Conservation (phyloP, 768 basidiomycete species). For the Tricholoma terreum region DNA sequence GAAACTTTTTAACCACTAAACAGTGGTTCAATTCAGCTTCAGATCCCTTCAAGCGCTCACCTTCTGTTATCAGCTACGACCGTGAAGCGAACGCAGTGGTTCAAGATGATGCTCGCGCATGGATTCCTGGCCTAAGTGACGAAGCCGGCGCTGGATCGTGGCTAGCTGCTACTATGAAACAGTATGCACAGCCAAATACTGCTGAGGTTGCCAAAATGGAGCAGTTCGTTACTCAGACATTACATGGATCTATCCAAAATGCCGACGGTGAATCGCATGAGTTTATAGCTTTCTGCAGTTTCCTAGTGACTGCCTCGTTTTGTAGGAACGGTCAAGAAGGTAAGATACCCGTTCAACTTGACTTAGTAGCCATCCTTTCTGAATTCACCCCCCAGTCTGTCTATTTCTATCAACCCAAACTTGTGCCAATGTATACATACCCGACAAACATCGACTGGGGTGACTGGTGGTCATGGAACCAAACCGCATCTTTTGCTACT, state of each 20-base stretch:
- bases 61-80: constrained; percentile 54
- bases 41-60: constrained; percentile 53
- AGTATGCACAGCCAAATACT: constrained; percentile 51
- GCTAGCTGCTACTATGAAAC: constrained; percentile 55
- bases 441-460: constrained; percentile 47
- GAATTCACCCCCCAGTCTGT: constrained; percentile 33
- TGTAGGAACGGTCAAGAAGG: constrained; percentile 52
- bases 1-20: constrained; percentile 50
- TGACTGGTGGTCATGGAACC: constrained; percentile 59
- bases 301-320: neutral
- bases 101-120: constrained; percentile 49
- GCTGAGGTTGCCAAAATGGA: constrained; percentile 54
- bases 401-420: constrained; percentile 48
- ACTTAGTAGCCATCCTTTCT: neutral
- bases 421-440: constrained; percentile 45
- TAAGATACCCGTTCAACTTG: constrained; percentile 9
- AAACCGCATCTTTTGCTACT: constrained; percentile 42
- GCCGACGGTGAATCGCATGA: constrained; percentile 32
- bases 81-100: constrained; percentile 48
- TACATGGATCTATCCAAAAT: constrained; percentile 53
- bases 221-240: constrained; percentile 41
- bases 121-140: constrained; percentile 59
- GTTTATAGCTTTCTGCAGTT: neutral
- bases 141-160: constrained; percentile 61
- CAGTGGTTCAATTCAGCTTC: constrained; percentile 50